These are phyloP conservation scores for Eremochloa ophiuroides DNA, from an alignment of 176 grass and related monocot species.

Conservation along the genomic window DNA sequence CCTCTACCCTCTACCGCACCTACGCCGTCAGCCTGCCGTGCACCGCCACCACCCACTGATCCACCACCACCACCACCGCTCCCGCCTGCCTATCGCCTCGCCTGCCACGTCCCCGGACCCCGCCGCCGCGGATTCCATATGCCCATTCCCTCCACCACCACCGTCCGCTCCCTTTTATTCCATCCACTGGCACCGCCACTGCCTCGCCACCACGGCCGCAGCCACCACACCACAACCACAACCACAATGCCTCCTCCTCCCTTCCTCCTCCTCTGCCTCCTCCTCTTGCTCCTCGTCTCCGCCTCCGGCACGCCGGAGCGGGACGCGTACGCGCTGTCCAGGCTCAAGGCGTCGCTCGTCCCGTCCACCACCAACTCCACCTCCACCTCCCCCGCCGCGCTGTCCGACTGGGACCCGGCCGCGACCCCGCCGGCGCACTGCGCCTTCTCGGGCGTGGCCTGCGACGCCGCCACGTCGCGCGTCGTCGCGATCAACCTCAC, in stretches of 20 bases:
- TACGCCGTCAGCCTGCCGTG: too few relatives aligned
- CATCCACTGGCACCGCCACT: not conserved
- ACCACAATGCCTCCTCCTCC: conserved; percentile 25
- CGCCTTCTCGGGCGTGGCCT: conserved; percentile 51
- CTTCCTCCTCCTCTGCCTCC: not conserved
- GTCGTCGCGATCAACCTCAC: conserved; percentile 64
- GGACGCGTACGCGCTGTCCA: conserved; percentile 40
- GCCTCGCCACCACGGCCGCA: conserved; percentile 30
- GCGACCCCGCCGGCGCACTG: conserved; percentile 43
- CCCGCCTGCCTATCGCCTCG: too few relatives aligned
- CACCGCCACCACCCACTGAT: too few relatives aligned
- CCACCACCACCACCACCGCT: too few relatives aligned
- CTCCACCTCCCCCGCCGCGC: too few relatives aligned
- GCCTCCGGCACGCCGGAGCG: conserved; percentile 31
- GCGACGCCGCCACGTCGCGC: conserved; percentile 38
- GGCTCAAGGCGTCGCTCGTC: conserved; percentile 40
- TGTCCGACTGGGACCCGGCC: conserved; percentile 55
- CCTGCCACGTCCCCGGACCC: too few relatives aligned
- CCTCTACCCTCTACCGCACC: not conserved
- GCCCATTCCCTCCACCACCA: conserved; percentile 36
- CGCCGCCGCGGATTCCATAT: conserved; percentile 11
- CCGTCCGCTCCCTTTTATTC: conserved; percentile 36
- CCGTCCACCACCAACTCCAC: not conserved
- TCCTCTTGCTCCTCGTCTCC: not conserved
- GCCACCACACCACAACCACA: conserved; percentile 22